These are phyloP conservation scores for Phytophthora podocarpi DNA, from an alignment of 352 stramenopile genomes.

Conservation along the genomic window DNA sequence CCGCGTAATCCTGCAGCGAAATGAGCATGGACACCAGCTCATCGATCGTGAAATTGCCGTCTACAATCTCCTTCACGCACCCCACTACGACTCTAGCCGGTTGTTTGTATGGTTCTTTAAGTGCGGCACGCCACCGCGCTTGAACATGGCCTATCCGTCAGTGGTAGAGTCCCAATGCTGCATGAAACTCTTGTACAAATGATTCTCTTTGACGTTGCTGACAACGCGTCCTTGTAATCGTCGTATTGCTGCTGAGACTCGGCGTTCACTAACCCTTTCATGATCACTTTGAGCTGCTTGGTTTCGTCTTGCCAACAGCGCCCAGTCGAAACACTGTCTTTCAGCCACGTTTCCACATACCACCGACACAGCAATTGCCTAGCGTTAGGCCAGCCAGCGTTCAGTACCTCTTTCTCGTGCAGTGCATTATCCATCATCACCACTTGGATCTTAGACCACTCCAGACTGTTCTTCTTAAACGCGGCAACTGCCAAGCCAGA, in stretches of 20 bases:
- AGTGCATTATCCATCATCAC: slow-evolving; percentile 15
- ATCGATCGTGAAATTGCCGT: slow-evolving; percentile 3
- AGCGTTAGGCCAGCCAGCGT: slow-evolving; percentile 6
- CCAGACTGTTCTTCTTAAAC: slow-evolving; percentile 15
- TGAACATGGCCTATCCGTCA: slow-evolving; percentile 8
- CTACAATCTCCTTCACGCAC: slow-evolving; percentile 7
- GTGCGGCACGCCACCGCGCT: slow-evolving; percentile 5
- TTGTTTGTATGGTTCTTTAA: slow-evolving; percentile 17
- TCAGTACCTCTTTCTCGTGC: slow-evolving; percentile 11
- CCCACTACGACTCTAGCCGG: slow-evolving; percentile 8
- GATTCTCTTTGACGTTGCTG: background rate
- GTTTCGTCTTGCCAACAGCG: background rate
- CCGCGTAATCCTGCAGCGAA: slow-evolving; percentile 5
- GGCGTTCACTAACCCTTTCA: slow-evolving; percentile 4
- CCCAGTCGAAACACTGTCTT: slow-evolving; percentile 12
- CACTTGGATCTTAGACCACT: background rate
- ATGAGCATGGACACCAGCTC: slow-evolving; percentile 5
- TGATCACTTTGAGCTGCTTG: background rate
- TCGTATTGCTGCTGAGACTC: background rate
- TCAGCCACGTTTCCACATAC: slow-evolving; percentile 13
- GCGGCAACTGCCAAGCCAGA: background rate
- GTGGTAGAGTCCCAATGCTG: slow-evolving; percentile 7
- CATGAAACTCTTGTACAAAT: slow-evolving; percentile 10
- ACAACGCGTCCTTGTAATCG: background rate
- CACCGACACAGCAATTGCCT: background rate